phyloP scores from a whole-genome alignment of 1,284 basidiomycete genomes.

The Coniferiporia weirii region DNA sequence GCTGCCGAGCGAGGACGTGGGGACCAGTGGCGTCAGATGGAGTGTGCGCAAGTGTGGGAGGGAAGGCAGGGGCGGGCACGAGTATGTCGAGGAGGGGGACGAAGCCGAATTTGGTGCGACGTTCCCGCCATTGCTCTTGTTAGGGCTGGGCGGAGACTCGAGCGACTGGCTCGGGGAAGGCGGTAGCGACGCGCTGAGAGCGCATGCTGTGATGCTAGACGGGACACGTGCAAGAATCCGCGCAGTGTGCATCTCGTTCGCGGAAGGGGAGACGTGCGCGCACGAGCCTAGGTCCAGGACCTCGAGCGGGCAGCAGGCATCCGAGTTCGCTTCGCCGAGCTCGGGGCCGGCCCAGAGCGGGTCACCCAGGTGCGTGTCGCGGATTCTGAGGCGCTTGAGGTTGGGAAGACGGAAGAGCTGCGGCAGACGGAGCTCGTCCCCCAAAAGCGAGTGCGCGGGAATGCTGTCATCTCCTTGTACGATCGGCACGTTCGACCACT shows the following conservation, averaged over 20 bases:
- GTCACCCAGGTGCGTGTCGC: constrained; percentile 67
- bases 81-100: not conserved
- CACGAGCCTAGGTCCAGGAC: constrained; percentile 57
- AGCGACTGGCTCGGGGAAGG: constrained; percentile 19
- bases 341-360: constrained; percentile 36
- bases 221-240: constrained; percentile 56
- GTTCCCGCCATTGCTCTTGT: too few relatives aligned
- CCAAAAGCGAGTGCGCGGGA: constrained; percentile 50
- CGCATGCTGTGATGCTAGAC: constrained; percentile 47
- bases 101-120: not conserved
- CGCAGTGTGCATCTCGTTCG: constrained; percentile 49
- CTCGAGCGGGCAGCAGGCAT: constrained; percentile 43
- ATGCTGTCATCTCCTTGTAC: constrained; percentile 51
- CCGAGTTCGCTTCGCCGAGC: constrained; percentile 23
- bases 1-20: constrained; percentile 52
- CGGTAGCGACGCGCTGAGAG: constrained; percentile 43
- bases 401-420: constrained; percentile 57
- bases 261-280: constrained; percentile 46
- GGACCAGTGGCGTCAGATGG: constrained; percentile 57
- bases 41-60: constrained; percentile 48
- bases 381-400: constrained; percentile 56
- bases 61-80: not conserved
- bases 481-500: constrained; percentile 52
- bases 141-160: not conserved
- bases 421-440: constrained; percentile 54